These are phyloP conservation scores for Cladosporium oxysporum DNA, from an alignment of 2,329 filamentous ascomycete genomes.

Conservation along the genomic window DNA sequence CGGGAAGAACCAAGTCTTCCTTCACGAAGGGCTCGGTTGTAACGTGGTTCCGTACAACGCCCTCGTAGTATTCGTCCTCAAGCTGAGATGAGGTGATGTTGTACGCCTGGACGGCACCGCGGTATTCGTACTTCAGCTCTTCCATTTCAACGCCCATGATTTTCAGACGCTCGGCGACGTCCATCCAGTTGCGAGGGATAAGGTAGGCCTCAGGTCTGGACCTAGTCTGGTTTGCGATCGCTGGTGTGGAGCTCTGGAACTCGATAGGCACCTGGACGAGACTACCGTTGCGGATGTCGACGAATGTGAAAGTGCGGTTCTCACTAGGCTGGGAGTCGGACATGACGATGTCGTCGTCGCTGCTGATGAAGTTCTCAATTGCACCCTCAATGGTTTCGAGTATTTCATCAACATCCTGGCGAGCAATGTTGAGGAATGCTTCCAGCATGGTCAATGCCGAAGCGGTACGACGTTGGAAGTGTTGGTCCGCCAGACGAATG, in stretches of 20 bases:
- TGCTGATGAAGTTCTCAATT: slow-evolving; percentile 26
- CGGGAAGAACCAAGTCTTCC: slow-evolving; percentile 26
- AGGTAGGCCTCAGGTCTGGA: slow-evolving; percentile 30
- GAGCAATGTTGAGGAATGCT: slow-evolving; percentile 23
- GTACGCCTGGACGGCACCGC: slow-evolving; percentile 29
- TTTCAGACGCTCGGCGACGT: slow-evolving; percentile 28
- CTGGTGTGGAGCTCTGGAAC: slow-evolving; percentile 26
- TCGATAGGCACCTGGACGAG: slow-evolving; percentile 25
- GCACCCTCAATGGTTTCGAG: slow-evolving; percentile 22
- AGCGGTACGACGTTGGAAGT: slow-evolving; percentile 27
- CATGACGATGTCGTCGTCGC: slow-evolving; percentile 28
- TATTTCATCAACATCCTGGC: slow-evolving; percentile 21
- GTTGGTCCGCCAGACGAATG: slow-evolving; percentile 27
- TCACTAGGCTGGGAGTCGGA: slow-evolving; percentile 25
- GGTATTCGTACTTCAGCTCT: slow-evolving; percentile 26
- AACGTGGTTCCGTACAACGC: slow-evolving; percentile 29
- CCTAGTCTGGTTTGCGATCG: slow-evolving; percentile 26
- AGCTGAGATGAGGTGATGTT: slow-evolving; percentile 27
- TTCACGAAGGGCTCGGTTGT: slow-evolving; percentile 24
- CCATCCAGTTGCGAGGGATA: slow-evolving; percentile 30
- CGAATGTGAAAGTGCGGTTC: slow-evolving; percentile 27
- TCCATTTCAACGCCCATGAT: slow-evolving; percentile 31
- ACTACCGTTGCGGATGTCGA: slow-evolving; percentile 26
- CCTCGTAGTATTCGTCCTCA: slow-evolving; percentile 27
- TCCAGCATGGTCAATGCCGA: slow-evolving; percentile 24